Base-by-base conservation (phyloP, 768 basidiomycete species). In the Tulasnella sp. region DNA sequence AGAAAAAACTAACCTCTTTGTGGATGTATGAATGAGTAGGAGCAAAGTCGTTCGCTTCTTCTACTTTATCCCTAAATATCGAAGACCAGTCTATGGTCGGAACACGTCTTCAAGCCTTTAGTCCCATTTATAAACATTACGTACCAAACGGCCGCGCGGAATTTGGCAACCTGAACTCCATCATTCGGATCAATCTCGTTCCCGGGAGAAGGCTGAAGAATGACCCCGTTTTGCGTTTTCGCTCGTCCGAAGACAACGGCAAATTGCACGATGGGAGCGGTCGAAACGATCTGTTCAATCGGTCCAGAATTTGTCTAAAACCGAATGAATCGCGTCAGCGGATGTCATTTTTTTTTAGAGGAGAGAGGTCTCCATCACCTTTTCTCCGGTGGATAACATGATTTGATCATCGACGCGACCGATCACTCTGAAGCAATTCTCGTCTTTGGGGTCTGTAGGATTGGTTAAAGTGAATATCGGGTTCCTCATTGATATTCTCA, bases 391-490 rank as follows among this genome's bases (percentile, higher is more conserved):
- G 30, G 66, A 69, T 43, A 74, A 69, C 65, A 74, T 73, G 47
- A 78, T 74, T 64, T 77, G 76, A 58, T 78, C 77, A 56, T 78
- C 77, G 8, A 65, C 68, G 13, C 78, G 69, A 2, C 78, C 77
- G 50, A 67, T 70, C 1, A 78, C 64, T 53, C 67, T 73, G 69
- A 70, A 77, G 29, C 70, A 63, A 1, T 66, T 65, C 1, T 65
- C 67, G 21, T 73, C 72, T 0, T 69, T 70, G 4, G 77, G 76
- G 63, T 79, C 34, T 38, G 34, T 38, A 38, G 34, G 7, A 7
- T 5, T 38, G 5, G 34, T 38, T 15, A 5, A 38, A 5, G 15
- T 38, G 7, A 38, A 38, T 15, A 38, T 7, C 34, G 15, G 15
- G 15, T 38, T 38, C n/a, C n/a, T n/a, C n/a, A n/a, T n/a, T n/a